phyloP scores from a whole-genome alignment of 140 eudicot species.

The Bidens hawaiensis region DNA sequence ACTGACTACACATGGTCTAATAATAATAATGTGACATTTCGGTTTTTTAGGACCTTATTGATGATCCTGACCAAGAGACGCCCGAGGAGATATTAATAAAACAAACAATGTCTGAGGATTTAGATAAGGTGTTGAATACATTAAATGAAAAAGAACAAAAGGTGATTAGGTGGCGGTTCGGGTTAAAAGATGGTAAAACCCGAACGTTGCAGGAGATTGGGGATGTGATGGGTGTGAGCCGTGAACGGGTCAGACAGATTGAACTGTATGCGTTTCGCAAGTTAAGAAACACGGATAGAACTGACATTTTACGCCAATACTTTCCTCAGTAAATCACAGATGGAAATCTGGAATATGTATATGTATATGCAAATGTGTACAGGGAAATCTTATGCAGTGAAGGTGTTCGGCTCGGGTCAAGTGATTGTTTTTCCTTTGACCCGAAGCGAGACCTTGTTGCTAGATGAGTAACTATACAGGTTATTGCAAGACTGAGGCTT shows the following conservation, averaged over 20 bases:
- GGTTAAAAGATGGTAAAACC: slow-evolving; percentile 67
- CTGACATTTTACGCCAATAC: slow-evolving; percentile 61
- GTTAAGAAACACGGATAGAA: slow-evolving; percentile 70
- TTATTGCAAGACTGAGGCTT: slow-evolving; percentile 8
- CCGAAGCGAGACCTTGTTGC: slow-evolving; percentile 12
- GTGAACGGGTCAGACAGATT: slow-evolving; percentile 89
- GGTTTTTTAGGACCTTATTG: slow-evolving; percentile 54
- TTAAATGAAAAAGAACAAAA: slow-evolving; percentile 57
- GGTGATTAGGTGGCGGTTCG: slow-evolving; percentile 74
- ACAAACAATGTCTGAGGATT: slow-evolving; percentile 63
- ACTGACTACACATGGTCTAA: too few relatives aligned
- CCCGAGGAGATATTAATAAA: slow-evolving; percentile 57
- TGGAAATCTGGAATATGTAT: slow-evolving; percentile 2
- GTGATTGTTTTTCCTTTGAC: neutral
- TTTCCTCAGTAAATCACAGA: slow-evolving; percentile 24
- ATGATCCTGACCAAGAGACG: slow-evolving; percentile 86
- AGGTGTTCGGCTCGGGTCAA: slow-evolving; percentile 13
- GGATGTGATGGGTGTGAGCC: slow-evolving; percentile 85
- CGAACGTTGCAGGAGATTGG: slow-evolving; percentile 91
- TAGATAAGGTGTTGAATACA: slow-evolving; percentile 58
- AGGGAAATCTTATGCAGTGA: slow-evolving; percentile 28
- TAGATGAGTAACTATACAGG: slow-evolving; percentile 27
- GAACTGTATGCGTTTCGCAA: slow-evolving; percentile 73
- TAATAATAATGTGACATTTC: neutral
- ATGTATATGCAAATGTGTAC: slow-evolving; percentile 30